Percentiles rank a stretch among this genome's conserved stretches.
Evolutionary conservation across 1,284 basidiomycete species (phyloP).

Genomic region (Amanita bisporigera): DNA sequence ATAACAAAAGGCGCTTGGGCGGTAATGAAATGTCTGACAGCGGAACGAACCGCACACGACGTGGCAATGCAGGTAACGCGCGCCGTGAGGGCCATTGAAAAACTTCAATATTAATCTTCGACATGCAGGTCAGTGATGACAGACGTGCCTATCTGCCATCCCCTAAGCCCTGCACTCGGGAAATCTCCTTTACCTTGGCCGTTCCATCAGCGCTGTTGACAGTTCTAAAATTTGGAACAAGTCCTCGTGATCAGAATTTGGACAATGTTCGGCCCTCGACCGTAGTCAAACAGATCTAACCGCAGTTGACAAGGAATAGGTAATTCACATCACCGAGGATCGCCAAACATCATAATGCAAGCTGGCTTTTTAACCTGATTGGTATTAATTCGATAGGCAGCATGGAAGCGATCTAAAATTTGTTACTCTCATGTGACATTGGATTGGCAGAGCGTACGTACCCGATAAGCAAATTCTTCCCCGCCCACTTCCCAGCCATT

Average conservation of each 20-base stretch:
- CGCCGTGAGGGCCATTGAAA: slow-evolving; percentile 52
- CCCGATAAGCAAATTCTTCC: slow-evolving; percentile 68
- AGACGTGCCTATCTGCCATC: background rate
- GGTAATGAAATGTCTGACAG: slow-evolving; percentile 55
- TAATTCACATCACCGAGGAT: background rate
- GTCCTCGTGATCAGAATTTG: background rate
- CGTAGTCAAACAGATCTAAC: too few species aligned
- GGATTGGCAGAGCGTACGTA: slow-evolving; percentile 41
- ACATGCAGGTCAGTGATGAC: slow-evolving; percentile 24
- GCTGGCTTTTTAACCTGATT: slow-evolving; percentile 31
- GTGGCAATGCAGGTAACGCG: slow-evolving; percentile 23
- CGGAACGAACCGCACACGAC: slow-evolving; percentile 63
- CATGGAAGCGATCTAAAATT: slow-evolving; percentile 48
- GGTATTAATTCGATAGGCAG: slow-evolving; percentile 52
- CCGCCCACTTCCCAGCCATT: slow-evolving; percentile 91
- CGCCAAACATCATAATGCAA: background rate
- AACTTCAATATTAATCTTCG: slow-evolving; percentile 55
- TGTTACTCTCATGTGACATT: slow-evolving; percentile 3
- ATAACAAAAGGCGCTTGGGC: background rate
- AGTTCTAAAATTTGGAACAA: background rate
- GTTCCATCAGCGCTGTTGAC: background rate
- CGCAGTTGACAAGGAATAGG: too few species aligned
- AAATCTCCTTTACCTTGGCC: background rate
- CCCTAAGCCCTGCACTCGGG: background rate
- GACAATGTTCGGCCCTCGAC: background rate